Evolutionary conservation across 176 grass and related monocot species (phyloP), one percentile per base, ranked within the genome.

Genomic region (Triticum timopheevii): DNA sequence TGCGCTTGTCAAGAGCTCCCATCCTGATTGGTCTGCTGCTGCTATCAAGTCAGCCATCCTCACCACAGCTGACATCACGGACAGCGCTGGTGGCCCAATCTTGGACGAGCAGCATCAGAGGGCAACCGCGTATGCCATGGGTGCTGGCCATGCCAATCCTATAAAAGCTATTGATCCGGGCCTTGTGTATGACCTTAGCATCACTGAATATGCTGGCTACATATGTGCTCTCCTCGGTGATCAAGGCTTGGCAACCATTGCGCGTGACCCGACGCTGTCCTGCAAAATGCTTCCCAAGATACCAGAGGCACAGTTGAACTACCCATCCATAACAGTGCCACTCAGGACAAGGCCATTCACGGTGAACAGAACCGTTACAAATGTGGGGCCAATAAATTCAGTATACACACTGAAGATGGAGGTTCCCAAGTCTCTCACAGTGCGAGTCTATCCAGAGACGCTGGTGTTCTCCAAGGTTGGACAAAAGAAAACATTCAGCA

Each of bases 61-160:
- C 2, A 73, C 39, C 1, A 73, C 70, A 45, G 7, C 70, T 1
- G 70, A 73, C 39, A 73, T 16, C n/a, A 47, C n/a, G 7, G 70
- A 47, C 70, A 73, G 6, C 70, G 15, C 39, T 27, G 70, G 70
- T 73, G n/a, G 3, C 13, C 70, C 39, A 6, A 73, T 73, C 70
- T 73, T 73, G 39, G 70, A 73, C 6, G 70, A 73, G 39, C 70
- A 73, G n/a, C 70, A 73, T 73, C 70, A 73, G 39, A 73, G 6
- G n/a, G 70, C 70, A 47, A 45, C 39, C 5, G 70, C 39, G 2
- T 73, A 73, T 45, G 70, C 70, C 39, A 73, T 73, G 70, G 70
- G 70, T 73, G 70, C 70, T 73, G 70, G 70, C 12, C 70, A 73
- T 73, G 70, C 44, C 6, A 73, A 73, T 73, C n/a, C 70, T 27